Evolutionary conservation across 768 basidiomycete genomes (phyloP).

Genomic region (Hygrophorus pudorinus): DNA sequence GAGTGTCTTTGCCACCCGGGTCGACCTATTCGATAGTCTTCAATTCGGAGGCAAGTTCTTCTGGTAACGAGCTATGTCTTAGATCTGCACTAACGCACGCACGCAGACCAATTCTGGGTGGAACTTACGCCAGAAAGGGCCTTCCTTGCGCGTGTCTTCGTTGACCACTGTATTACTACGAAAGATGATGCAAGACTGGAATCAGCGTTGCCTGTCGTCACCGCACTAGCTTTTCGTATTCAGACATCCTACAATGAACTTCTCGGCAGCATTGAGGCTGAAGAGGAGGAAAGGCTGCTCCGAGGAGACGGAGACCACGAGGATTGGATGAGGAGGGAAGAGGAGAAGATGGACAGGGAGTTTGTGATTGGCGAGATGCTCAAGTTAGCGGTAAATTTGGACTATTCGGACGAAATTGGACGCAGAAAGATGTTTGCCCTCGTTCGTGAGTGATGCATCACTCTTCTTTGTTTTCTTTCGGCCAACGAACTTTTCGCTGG

Average conservation of each 20-base stretch:
- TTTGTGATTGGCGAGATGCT: conserved; percentile 78
- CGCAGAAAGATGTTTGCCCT: conserved; percentile 84
- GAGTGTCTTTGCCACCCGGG: conserved; percentile 64
- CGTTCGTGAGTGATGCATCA: conserved; percentile 51
- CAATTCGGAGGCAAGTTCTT: conserved; percentile 59
- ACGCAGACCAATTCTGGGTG: conserved; percentile 65
- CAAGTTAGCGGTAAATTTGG: conserved; percentile 69
- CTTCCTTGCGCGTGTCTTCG: conserved; percentile 75
- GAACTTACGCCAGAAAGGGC: conserved; percentile 69
- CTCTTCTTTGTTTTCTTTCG: conserved; percentile 6
- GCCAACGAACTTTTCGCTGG: neutral
- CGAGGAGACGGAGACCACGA: conserved; percentile 28
- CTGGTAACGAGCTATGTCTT: neutral
- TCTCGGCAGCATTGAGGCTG: conserved; percentile 29
- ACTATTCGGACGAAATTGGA: conserved; percentile 94
- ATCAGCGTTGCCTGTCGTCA: conserved; percentile 74
- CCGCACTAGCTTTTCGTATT: conserved; percentile 77
- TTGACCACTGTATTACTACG: conserved; percentile 64
- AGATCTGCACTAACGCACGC: conserved; percentile 1
- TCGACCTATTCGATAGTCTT: conserved; percentile 61
- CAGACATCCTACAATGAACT: conserved; percentile 69
- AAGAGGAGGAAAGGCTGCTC: conserved; percentile 25
- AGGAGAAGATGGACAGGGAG: conserved; percentile 52
- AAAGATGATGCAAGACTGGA: conserved; percentile 62
- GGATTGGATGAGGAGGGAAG: conserved; percentile 40